Base-by-base conservation (phyloP, 352 stramenopile species). In the Pythium plurisporium region DNA sequence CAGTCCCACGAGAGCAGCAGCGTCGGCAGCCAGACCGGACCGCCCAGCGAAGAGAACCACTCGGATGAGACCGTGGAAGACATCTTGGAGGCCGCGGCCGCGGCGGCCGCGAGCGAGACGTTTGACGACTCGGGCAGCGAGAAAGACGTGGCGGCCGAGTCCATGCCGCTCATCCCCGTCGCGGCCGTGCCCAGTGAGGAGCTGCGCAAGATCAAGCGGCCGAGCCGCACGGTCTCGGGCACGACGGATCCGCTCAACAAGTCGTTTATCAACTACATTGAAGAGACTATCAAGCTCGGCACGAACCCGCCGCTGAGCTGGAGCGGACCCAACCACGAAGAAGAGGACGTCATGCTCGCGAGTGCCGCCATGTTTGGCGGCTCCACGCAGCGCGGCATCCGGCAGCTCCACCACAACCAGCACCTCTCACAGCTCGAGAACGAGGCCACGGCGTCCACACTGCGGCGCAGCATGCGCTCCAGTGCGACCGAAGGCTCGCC, bases 331-430 rank as follows among this genome's bases (percentile, higher is more conserved):
- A 80, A 79, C 38, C 77, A 90, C 44, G 80, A 90, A 52, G 77
- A 90, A 40, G 80, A 90, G 48, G 80, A 90, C 46, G 77, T 79
- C n/a, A 53, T 90, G 37, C 71, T 90, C 5, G 80, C 77, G 14
- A 90, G 77, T 38, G 80, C 80, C 1, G 73, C 67, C 17, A 90
- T 90, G 80, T 90, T 82, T 34, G 80, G 80, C 15, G 72, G 57
- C 40, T 81, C 72, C 37, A 88, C 62, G 48, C 78, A 90, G 62
- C 77, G 80, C 41, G 81, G 80, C 4, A 61, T 90, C 48, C 80
- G 76, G 11, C 80, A 90, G 48, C 69, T 90, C 22, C 76, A 84
- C 34, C 78, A 88, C 47, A 90, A 90, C 58, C 78, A 90, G 56
- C 68, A 81, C 20, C 73, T 86, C 50, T 81, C 84, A 44, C 79